Evolutionary conservation across 208 protist species (phyloP), one percentile per base, ranked within the genome.

Genomic region (Crithidia bombi): DNA sequence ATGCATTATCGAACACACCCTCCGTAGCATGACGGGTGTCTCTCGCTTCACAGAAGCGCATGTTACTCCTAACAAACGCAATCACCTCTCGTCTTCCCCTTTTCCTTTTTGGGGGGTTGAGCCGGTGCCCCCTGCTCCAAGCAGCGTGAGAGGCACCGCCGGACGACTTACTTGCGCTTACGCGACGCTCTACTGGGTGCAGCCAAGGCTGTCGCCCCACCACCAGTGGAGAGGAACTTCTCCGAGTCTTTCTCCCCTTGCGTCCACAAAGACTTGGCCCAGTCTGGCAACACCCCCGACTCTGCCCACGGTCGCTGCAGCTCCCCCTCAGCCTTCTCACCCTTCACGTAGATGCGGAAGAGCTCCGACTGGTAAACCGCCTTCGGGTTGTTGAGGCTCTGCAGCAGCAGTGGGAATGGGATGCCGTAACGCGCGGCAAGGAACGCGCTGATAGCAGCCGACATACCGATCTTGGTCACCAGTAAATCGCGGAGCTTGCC

Each of bases 361-460:
- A 97, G 74, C 66, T 87, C 81, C 10, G 65, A 82, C 38, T 82
- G 54, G 55, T 83, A 97, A 5, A 95, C 19, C 9, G 72, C 69
- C 50, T 80, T 73, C 15, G 92, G 90, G 78, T 95, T 95, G 64
- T 75, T 90, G 26, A 93, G 32, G 65, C 83, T 89, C 82, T 97
- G 92, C 21, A 95, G 56, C n/a, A 97, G 63, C 32, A 95, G 79
- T n/a, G 90, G 86, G 54, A 93, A 89, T 10, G 79, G 56, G 30
- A 88, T 81, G 39, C 73, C 77, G 66, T 78, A 95, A 50, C 81
- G 76, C 4, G 32, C 65, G 11, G 82, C 75, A 12, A 91, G 46
- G 50, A 93, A 87, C 35, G 81, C 46, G 61, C 80, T 81, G 56
- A 93, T 47, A 17, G 32, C 79, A 7, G 84, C 75, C 9, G 86